Percentiles rank a stretch among this genome's conserved stretches.
Conservation (phyloP, 768 basidiomycete genomes). For the Crassisporium funariophilum region DNA sequence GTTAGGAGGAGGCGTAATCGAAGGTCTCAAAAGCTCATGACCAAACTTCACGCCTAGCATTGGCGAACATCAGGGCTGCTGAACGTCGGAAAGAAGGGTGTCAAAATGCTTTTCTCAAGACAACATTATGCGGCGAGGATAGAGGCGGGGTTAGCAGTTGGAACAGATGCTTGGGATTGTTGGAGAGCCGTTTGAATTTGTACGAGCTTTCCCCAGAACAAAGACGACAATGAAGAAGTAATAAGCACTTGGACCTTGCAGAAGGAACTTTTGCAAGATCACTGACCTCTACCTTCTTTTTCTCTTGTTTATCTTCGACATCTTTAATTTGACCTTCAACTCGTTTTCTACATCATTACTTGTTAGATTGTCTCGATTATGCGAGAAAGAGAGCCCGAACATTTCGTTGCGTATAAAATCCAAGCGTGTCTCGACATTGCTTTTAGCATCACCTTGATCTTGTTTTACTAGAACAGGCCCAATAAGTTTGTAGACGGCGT, state of each 20-base stretch:
- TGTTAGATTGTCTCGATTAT: slow-evolving; percentile 5
- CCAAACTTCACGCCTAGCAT: slow-evolving; percentile 6
- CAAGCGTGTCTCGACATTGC: slow-evolving; percentile 86
- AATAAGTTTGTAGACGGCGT: slow-evolving; percentile 86
- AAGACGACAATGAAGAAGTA: too few relatives aligned
- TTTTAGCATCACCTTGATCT: slow-evolving; percentile 83
- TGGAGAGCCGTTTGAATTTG: slow-evolving; percentile 64
- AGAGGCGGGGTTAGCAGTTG: slow-evolving; percentile 10
- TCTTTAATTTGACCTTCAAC: slow-evolving; percentile 85
- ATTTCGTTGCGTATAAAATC: slow-evolving; percentile 89
- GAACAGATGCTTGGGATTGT: slow-evolving; percentile 29
- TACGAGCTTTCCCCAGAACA: slow-evolving; percentile 63
- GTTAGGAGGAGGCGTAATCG: slow-evolving; percentile 13
- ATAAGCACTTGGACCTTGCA: slow-evolving; percentile 3
- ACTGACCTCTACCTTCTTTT: slow-evolving; percentile 80
- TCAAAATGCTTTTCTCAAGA: neutral
- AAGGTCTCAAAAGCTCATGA: slow-evolving; percentile 13
- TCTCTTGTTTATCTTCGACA: slow-evolving; percentile 71
- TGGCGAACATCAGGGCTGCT: slow-evolving; percentile 5
- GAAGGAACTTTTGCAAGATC: slow-evolving; percentile 5
- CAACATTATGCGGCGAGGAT: neutral
- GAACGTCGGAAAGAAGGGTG: neutral
- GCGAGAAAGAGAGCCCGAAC: slow-evolving; percentile 44
- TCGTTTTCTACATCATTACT: slow-evolving; percentile 41
- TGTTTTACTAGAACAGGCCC: slow-evolving; percentile 91